Conservation (phyloP, 495 filamentous ascomycete genomes). For the Parachaetomium inaequale region DNA sequence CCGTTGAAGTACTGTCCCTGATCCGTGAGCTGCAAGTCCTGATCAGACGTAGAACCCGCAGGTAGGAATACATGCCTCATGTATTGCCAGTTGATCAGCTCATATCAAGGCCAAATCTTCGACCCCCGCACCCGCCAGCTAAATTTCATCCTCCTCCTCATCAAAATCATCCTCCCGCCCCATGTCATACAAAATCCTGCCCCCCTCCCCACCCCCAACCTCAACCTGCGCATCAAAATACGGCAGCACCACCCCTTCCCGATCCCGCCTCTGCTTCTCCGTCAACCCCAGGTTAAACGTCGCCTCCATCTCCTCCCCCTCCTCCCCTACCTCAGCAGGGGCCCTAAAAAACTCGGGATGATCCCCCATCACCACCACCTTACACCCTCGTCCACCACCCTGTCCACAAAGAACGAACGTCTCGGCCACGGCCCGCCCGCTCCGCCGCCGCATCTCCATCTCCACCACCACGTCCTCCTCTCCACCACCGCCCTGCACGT, state of each 20-base stretch:
- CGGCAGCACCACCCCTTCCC: constrained; percentile 85
- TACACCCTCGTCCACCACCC: constrained; percentile 38
- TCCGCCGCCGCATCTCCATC: constrained; percentile 79
- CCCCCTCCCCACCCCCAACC: constrained; percentile 71
- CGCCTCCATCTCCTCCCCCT: constrained; percentile 48
- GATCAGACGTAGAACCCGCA: too few species aligned
- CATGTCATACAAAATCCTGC: constrained; percentile 94
- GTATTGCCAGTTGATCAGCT: too few species aligned
- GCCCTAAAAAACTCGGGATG: constrained; percentile 60
- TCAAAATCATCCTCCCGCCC: constrained; percentile 97
- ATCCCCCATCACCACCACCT: constrained; percentile 76
- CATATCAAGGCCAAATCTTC: neutral
- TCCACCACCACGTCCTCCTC: constrained; percentile 61
- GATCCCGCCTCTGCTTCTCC: constrained; percentile 78
- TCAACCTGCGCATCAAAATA: constrained; percentile 93
- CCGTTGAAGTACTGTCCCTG: too few species aligned
- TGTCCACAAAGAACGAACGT: constrained; percentile 61
- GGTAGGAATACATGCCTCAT: too few species aligned
- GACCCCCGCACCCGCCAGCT: constrained; percentile 8
- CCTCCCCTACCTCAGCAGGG: constrained; percentile 37
- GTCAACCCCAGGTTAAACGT: constrained; percentile 87
- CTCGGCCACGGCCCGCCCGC: constrained; percentile 72
- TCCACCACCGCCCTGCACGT: neutral
- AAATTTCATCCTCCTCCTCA: constrained; percentile 98
- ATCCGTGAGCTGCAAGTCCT: too few species aligned